Evolutionary conservation across 2,329 filamentous ascomycete species (phyloP).

Genomic region (Talaromyces marneffei): DNA sequence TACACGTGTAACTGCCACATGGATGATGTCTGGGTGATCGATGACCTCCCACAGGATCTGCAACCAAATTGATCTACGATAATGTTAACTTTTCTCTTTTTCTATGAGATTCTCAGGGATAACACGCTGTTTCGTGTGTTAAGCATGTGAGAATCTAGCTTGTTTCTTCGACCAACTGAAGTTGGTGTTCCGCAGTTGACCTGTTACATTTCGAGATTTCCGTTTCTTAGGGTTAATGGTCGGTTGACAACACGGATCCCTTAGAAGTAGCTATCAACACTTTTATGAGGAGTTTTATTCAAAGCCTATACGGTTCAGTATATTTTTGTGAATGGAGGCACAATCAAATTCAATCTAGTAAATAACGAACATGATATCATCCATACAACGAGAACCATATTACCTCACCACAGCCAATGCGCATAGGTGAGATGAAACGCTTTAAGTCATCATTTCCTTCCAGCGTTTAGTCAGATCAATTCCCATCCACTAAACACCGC

Average conservation of each 20-base stretch:
- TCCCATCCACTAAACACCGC: conserved; percentile 25
- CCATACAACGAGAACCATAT: not conserved
- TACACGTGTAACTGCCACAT: not conserved
- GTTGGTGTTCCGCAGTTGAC: not conserved
- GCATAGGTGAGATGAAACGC: no score
- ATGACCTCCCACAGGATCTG: no score
- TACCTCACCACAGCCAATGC: no score
- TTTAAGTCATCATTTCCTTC: not conserved
- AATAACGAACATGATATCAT: not conserved
- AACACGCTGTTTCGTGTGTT: not conserved
- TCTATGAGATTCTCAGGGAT: not conserved
- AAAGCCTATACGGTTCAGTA: not conserved
- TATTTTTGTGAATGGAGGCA: not conserved
- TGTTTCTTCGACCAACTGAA: not conserved
- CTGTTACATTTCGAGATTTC: not conserved
- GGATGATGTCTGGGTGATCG: not conserved
- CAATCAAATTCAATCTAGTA: not conserved
- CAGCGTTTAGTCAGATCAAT: not conserved
- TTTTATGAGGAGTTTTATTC: not conserved
- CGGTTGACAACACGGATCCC: not conserved
- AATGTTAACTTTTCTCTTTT: not conserved
- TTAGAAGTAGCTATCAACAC: not conserved
- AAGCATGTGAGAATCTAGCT: not conserved
- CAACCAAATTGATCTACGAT: no score
- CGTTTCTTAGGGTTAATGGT: not conserved